Conservation (phyloP, 192 early-diverging fungal species). For the Coemansia sp. region DNA sequence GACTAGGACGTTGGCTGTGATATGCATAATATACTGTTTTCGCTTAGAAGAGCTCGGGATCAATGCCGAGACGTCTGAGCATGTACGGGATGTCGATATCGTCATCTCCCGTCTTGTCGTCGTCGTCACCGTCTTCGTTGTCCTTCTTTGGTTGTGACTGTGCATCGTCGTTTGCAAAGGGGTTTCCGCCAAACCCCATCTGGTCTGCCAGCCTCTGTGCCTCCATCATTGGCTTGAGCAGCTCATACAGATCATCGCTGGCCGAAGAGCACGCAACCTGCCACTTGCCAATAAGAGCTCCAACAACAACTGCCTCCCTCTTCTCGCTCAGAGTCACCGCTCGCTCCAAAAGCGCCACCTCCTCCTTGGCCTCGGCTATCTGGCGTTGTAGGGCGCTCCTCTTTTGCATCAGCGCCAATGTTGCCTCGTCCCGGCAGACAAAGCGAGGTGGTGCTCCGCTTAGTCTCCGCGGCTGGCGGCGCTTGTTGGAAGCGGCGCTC, state of each 20-base stretch:
- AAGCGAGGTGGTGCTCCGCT: background rate
- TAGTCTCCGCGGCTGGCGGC: background rate
- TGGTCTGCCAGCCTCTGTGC: constrained; percentile 16
- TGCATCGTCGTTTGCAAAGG: background rate
- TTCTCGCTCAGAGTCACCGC: constrained; percentile 16
- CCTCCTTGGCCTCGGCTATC: constrained; percentile 13
- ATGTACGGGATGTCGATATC: constrained; percentile 30
- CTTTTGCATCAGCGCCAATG: constrained; percentile 15
- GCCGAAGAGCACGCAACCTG: constrained; percentile 34
- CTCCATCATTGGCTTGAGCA: constrained; percentile 43
- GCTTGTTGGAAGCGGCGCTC: background rate
- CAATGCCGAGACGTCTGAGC: constrained; percentile 39
- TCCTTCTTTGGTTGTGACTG: background rate
- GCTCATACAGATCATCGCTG: constrained; percentile 35
- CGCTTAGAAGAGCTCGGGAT: constrained; percentile 23
- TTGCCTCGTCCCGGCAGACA: constrained; percentile 9
- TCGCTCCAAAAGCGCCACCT: constrained; percentile 26
- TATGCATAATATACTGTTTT: background rate
- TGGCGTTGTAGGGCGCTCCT: constrained; percentile 17
- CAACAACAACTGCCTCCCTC: constrained; percentile 21
- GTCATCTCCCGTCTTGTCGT: background rate
- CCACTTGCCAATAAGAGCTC: constrained; percentile 33
- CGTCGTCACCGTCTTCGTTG: background rate
- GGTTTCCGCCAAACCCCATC: constrained; percentile 11
- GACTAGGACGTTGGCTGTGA: background rate